A percentile compares a stretch with the other conserved stretches of the same genome.
Evolutionary conservation across 1,139 yeast genomes (phyloP).

Genomic region (Debaryomyces sp.): DNA sequence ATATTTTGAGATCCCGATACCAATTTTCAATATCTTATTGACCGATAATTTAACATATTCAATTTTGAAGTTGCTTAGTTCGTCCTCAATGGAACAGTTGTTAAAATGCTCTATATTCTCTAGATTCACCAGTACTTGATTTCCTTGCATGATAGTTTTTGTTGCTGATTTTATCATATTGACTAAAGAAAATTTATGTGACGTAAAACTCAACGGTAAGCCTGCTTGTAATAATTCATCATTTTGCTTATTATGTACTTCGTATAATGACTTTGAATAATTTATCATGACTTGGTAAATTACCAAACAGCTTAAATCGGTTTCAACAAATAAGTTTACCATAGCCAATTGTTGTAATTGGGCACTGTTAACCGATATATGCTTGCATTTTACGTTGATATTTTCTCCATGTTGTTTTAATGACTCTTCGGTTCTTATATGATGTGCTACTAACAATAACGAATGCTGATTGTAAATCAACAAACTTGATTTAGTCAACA

Average conservation of each 20-base stretch:
- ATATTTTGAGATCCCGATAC: constrained; percentile 33
- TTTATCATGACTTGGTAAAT: constrained; percentile 38
- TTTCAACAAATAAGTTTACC: constrained; percentile 38
- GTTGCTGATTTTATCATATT: constrained; percentile 40
- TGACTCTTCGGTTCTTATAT: constrained; percentile 33
- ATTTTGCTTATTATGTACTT: constrained; percentile 27
- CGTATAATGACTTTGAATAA: constrained; percentile 35
- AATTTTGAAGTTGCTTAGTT: constrained; percentile 27
- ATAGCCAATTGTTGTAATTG: constrained; percentile 29
- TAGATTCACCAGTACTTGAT: constrained; percentile 25
- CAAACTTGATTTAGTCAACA: constrained; percentile 32
- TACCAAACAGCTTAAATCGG: constrained; percentile 34
- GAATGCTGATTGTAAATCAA: constrained; percentile 33
- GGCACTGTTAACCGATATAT: constrained; percentile 29
- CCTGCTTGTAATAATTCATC: constrained; percentile 37
- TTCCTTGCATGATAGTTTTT: constrained; percentile 32
- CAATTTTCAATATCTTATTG: constrained; percentile 38
- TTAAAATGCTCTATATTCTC: constrained; percentile 44
- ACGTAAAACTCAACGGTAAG: constrained; percentile 33
- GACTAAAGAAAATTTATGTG: constrained; percentile 31
- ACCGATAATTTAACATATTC: constrained; percentile 34
- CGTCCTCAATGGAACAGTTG: constrained; percentile 35
- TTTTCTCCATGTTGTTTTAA: constrained; percentile 38
- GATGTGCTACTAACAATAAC: constrained; percentile 38
- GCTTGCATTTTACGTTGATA: constrained; percentile 27